Evolutionary conservation across 495 filamentous ascomycete genomes (phyloP).

Genomic region (Penicillium flavigenum): DNA sequence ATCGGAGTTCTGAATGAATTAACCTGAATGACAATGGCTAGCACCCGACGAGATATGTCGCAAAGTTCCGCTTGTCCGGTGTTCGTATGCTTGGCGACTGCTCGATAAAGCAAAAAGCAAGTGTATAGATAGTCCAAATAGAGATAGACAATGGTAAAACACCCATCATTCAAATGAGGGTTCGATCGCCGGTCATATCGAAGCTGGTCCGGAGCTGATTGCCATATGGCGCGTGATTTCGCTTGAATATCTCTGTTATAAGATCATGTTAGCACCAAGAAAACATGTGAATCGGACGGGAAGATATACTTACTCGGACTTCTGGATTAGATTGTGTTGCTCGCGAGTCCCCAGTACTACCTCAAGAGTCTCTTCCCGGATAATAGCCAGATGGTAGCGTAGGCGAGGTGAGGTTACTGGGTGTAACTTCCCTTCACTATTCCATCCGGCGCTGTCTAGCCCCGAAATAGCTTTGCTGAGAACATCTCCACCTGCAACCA

Average conservation of each 20-base stretch:
- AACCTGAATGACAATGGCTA: slow-evolving; percentile 47
- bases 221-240: slow-evolving; percentile 34
- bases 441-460: slow-evolving; percentile 58
- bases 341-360: slow-evolving; percentile 51
- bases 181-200: slow-evolving; percentile 37
- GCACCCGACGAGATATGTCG: slow-evolving; percentile 52
- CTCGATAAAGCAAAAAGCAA: slow-evolving; percentile 58
- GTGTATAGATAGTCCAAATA: slow-evolving; percentile 57
- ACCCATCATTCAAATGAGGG: slow-evolving; percentile 29
- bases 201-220: slow-evolving; percentile 33
- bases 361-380: slow-evolving; percentile 59
- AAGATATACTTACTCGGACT: slow-evolving; percentile 41
- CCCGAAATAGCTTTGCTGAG: slow-evolving; percentile 40
- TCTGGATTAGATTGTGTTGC: slow-evolving; percentile 42
- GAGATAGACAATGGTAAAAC: slow-evolving; percentile 34
- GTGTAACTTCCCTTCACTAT: slow-evolving; percentile 38
- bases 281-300: not conserved
- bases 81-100: slow-evolving; percentile 52
- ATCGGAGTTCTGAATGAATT: slow-evolving; percentile 49
- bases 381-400: slow-evolving; percentile 47
- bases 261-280: not conserved
- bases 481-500: slow-evolving; percentile 48
- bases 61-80: slow-evolving; percentile 51
- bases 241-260: slow-evolving; percentile 34
- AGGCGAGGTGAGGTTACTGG: slow-evolving; percentile 48